Evolutionary conservation across 352 stramenopile species (phyloP), one percentile per base, ranked within the genome.

Genomic region (Phytopythium chamaehyphon): DNA sequence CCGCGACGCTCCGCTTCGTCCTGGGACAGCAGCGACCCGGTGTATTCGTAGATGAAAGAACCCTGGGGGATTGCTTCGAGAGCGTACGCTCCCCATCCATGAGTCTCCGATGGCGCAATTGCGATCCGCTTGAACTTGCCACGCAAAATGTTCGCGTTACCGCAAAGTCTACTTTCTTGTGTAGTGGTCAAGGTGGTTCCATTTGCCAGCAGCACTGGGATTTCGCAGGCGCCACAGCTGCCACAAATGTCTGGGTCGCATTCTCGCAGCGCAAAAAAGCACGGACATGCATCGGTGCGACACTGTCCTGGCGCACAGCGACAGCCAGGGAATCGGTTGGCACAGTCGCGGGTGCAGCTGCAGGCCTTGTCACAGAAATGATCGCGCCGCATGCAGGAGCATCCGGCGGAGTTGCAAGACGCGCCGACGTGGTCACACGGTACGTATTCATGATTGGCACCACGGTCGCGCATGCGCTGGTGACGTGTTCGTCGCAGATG

Each of bases 1-100:
- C 90, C 91, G 51, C 83, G 79, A 9, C 83, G 79, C 47, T 94
- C 83, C 10, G 83, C 83, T 60, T 94, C 83, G 49, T 94, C 82
- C 56, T 97, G 90, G 35, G 88, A 89, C 4, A 98, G 73, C 42
- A 96, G 55, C 43, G 97, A 96, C 2, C 96, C 96, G 31, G 92
- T 85, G 71, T 93, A 93, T 57, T 93, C 83, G 63, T 90, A 93
- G 54, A 93, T 82, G 55, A 90, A 90, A 22, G 88, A 77, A 16
- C 76, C 72, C 31, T 69, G 68, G 35, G 70, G 57, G 31, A 88
- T 65, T 15, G 66, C 39, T 54, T 90, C 76, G 24, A 66, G 45
- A 10, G 79, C 76, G 49, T 76, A 93, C 23, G 80, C 83, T 10
- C 83, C 83, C 80, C 80, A 93, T 4, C 83, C 83, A 51, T 93